Base-by-base conservation (phyloP, 805 yeast species). In the Candida caryicola region DNA sequence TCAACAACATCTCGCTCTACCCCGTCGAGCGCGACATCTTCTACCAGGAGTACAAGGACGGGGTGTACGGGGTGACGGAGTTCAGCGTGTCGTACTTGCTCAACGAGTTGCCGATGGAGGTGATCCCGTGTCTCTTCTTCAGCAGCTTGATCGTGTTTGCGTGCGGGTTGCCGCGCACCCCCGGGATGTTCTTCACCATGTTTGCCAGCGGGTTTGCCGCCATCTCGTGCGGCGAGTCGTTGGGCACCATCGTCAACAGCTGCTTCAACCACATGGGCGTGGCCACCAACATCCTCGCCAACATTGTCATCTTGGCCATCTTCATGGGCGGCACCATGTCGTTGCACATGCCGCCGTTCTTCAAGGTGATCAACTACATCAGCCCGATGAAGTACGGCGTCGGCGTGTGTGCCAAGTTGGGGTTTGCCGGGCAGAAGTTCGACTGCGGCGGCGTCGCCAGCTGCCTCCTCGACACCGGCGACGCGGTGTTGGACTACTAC, bases 281-380 rank as follows among this genome's bases (percentile, higher is more conserved):
- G 51, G 95, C 93, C 0, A 80, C 85, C 13, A 85, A 84, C 54
- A 61, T 85, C 3, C 78, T 88, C 25, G 76, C 90, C 0, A 72
- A 79, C 6, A 55, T 84, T 19, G 63, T 85, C 36, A 77, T 87
- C 2, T 62, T 86, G 34, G 93, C 91, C 4, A 77, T 84, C 4
- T 77, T 84, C 48, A 84, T 88, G 93, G 85, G 87, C 1, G 96
- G 96, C 3, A 66, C 89, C 8, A 72, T 88, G 80, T 83, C 95
- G 0, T 64, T 86, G 50, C 69, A 81, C n/a, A 77, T 87, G 82
- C 84, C 83, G 17, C 63, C 61, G 2, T 79, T 88, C 33, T 69
- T 87, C 52, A 70, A 71, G 45, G 95, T 81, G 0, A 60, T 85
- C 54, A 87, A 86, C 58, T 88, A 79, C 60, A 49, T 84, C n/a